Base-by-base conservation (phyloP, 352 stramenopile species). In the Pythium dissimile region DNA sequence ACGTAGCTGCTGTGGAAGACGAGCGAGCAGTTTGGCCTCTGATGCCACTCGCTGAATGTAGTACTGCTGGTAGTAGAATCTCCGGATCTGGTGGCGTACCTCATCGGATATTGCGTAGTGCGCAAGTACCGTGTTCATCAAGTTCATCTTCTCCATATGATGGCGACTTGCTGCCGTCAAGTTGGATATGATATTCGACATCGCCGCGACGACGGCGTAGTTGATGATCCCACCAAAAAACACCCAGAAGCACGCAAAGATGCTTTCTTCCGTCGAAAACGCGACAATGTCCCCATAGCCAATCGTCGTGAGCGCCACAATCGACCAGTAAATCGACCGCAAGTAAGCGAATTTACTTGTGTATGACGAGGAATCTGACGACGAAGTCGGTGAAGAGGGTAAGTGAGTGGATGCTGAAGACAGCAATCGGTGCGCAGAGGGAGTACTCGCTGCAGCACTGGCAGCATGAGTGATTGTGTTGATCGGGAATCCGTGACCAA, bases 101-200 rank as follows among this genome's bases (percentile, higher is more conserved):
- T 69, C 67, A 42, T 86, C 71, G 0, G 78, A 86, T 12, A 92
- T 79, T 10, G 59, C 47, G 31, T 84, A 88, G 39, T 86, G 79
- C 1, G 75, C 73, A 2, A 92, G 39, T 20, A 84, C 80, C 2
- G 81, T 66, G 55, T 92, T 89, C 26, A 86, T 69, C 5, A 64
- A 58, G 48, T 88, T 88, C 66, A 90, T 80, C 28, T 80, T 84
- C 41, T 92, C 80, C 27, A 80, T 72, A 34, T 85, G 73, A 26
- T 88, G 72, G 9, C 68, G 80, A 39, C 75, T 79, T 16, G 64
- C 60, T 0, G 80, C 80, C 2, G 77, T 87, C 7, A 88, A 57
- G 50, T 88, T 86, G 1, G 83, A 84, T 15, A 90, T 89, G 54
- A 88, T 79, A 50, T 78, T 88, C 2, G 83, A 92, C 74, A 92